These are phyloP conservation scores for Fusarium xyrophilum DNA, from an alignment of 2,329 filamentous ascomycete species.

Conservation along the genomic window DNA sequence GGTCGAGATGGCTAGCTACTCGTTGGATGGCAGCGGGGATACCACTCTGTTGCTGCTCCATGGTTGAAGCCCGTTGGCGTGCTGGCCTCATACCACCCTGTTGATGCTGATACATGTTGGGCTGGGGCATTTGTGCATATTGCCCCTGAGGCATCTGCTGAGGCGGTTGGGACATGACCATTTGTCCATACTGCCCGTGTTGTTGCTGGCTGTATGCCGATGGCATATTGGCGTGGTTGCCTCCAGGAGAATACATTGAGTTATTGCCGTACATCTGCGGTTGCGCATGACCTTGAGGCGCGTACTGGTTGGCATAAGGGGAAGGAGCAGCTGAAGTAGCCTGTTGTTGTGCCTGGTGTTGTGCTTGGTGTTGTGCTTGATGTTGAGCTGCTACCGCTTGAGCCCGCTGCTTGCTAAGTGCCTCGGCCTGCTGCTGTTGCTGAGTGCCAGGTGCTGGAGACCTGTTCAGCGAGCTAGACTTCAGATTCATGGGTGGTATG, in stretches of 20 bases:
- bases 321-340: constrained; percentile 72
- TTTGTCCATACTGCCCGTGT: constrained; percentile 72
- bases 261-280: constrained; percentile 83
- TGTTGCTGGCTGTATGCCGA: constrained; percentile 82
- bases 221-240: constrained; percentile 57
- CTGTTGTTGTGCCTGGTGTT: constrained; percentile 59
- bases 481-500: constrained; percentile 95
- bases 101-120: constrained; percentile 66
- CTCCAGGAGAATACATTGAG: constrained; percentile 75
- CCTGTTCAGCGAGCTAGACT: constrained; percentile 82
- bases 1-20: constrained; percentile 94
- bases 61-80: constrained; percentile 90
- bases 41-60: constrained; percentile 92
- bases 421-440: constrained; percentile 94
- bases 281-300: constrained; percentile 55
- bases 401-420: constrained; percentile 89
- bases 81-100: constrained; percentile 74
- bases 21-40: constrained; percentile 93
- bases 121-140: constrained; percentile 63
- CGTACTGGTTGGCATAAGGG: constrained; percentile 66
- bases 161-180: constrained; percentile 73
- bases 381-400: constrained; percentile 56
- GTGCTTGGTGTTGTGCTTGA: constrained; percentile 65
- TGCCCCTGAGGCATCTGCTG: constrained; percentile 70
- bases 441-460: constrained; percentile 93